Percentiles rank a stretch among this genome's conserved stretches.
phyloP scores from a whole-genome alignment of 208 protist species.

The Trypanosoma brucei region DNA sequence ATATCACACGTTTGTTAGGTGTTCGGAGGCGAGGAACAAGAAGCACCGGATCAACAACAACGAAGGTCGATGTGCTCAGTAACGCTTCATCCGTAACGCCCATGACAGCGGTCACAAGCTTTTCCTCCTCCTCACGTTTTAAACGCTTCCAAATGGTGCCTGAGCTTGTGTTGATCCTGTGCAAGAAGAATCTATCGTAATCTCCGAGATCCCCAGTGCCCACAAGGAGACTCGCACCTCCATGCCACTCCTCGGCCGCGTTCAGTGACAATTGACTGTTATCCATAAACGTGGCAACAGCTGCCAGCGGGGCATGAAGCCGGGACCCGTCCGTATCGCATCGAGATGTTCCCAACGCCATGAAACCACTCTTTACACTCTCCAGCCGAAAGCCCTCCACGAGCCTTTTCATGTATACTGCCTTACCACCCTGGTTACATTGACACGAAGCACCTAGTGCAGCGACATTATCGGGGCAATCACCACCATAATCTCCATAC shows the following conservation, averaged over 20 bases:
- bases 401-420: slow-evolving; percentile 10
- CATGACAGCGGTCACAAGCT: not conserved
- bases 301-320: not conserved
- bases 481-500: slow-evolving; percentile 21
- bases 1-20: slow-evolving; percentile 14
- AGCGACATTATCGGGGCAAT: not conserved
- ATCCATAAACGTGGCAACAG: not conserved
- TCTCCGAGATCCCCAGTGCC: too few species aligned
- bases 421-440: slow-evolving; percentile 17
- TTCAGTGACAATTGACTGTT: not conserved
- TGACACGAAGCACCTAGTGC: slow-evolving; percentile 4
- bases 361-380: not conserved
- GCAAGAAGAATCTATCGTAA: too few species aligned
- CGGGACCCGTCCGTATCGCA: not conserved
- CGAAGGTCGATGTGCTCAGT: not conserved
- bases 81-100: not conserved
- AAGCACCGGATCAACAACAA: not conserved
- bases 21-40: slow-evolving; percentile 1
- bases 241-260: too few species aligned
- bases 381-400: not conserved
- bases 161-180: too few species aligned
- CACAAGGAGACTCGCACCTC: too few species aligned
- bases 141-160: too few species aligned
- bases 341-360: slow-evolving; percentile 4
- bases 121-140: not conserved